phyloP scores from a whole-genome alignment of 306 rosid species.

The Cicer bijugum region DNA sequence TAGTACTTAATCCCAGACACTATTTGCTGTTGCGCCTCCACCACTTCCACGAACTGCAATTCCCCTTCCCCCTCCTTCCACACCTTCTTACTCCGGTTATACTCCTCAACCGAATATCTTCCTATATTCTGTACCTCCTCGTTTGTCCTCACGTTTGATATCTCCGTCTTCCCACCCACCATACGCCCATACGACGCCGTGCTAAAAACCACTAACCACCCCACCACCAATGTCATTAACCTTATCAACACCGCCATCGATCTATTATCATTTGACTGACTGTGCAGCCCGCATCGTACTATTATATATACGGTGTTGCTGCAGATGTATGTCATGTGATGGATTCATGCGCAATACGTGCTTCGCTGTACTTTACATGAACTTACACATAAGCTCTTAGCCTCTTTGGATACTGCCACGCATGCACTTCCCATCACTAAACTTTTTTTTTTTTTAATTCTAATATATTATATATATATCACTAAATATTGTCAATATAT shows the following conservation, averaged over 20 bases:
- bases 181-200: constrained; percentile 35
- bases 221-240: not conserved
- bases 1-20: constrained; percentile 74
- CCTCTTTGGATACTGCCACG: no score
- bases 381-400: no score
- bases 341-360: no score
- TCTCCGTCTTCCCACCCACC: constrained; percentile 59
- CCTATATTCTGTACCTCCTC: constrained; percentile 71
- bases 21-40: constrained; percentile 75
- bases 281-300: no score
- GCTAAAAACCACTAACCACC: not conserved
- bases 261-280: not conserved
- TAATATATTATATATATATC: no score
- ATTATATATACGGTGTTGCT: no score
- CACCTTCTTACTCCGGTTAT: constrained; percentile 45
- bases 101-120: constrained; percentile 72
- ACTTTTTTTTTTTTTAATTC: no score
- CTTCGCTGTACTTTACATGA: no score
- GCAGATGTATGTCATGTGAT: no score
- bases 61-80: constrained; percentile 38
- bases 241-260: constrained; percentile 32
- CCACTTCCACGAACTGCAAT: constrained; percentile 63
- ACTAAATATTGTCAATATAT: no score
- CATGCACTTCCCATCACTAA: no score
- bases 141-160: constrained; percentile 60